A percentile compares a stretch with the other conserved stretches of the same genome.
These are phyloP conservation scores for Hymenoscyphus scutula DNA, from an alignment of 2,329 filamentous ascomycete species.

Conservation along the genomic window DNA sequence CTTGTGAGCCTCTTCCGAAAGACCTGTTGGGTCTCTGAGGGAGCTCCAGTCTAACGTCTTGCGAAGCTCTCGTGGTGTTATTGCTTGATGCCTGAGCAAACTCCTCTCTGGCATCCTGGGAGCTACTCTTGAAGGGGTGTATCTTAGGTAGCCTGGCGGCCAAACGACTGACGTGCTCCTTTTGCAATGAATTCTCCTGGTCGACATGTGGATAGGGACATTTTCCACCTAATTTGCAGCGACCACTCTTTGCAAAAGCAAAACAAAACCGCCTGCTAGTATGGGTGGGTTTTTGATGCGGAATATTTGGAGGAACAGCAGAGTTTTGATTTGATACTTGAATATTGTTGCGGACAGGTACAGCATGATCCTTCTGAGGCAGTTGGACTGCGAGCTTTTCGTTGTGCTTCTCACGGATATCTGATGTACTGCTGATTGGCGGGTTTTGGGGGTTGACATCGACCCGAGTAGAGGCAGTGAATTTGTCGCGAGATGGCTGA, in stretches of 20 bases:
- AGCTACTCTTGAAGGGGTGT: not conserved
- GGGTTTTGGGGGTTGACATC: not conserved
- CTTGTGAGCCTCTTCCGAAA: not conserved
- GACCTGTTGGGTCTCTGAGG: not conserved
- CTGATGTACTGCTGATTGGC: not conserved
- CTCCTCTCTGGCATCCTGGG: not conserved
- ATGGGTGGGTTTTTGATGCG: not conserved
- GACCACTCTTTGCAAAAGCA: not conserved
- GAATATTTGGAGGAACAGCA: not conserved
- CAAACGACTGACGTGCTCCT: not conserved
- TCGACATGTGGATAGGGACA: not conserved
- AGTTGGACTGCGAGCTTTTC: not conserved
- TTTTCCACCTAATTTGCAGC: not conserved
- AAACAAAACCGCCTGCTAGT: not conserved
- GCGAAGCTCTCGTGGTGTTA: not conserved
- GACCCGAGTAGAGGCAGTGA: not conserved
- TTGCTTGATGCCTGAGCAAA: not conserved
- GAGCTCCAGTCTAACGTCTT: not conserved
- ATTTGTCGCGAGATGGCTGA: not conserved
- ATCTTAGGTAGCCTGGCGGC: not conserved
- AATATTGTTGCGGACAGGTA: not conserved
- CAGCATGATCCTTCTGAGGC: not conserved
- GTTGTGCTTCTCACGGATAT: not conserved
- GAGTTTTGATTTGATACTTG: not conserved
- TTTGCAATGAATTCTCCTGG: not conserved